Conservation (phyloP, 2,329 filamentous ascomycete species). For the Diaporthe capsici region DNA sequence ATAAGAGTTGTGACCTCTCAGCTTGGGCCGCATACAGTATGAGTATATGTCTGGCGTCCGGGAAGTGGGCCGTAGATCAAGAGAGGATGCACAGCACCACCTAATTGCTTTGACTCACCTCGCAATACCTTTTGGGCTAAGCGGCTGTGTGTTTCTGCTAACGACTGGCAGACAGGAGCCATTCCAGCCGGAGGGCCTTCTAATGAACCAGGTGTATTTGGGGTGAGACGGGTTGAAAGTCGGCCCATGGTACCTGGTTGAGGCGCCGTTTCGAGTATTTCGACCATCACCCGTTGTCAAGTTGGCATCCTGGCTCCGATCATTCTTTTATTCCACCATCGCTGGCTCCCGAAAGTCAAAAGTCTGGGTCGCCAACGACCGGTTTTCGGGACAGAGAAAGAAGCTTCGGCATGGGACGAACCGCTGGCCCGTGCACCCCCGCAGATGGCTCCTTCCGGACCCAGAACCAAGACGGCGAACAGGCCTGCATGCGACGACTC, state of each 20-base stretch:
- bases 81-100: not conserved
- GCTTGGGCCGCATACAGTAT: not conserved
- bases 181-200: not conserved
- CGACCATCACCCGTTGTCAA: not conserved
- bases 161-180: not conserved
- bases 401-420: constrained; percentile 13
- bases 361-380: not conserved
- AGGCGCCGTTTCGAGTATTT: not conserved
- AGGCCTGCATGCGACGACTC: constrained; percentile 14
- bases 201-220: not conserved
- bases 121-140: not conserved
- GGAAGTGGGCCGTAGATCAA: not conserved
- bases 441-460: not conserved
- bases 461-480: not conserved
- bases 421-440: constrained; percentile 21
- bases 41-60: not conserved
- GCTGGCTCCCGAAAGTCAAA: constrained; percentile 27
- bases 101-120: not conserved
- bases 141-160: not conserved
- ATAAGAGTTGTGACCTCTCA: not conserved
- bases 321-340: not conserved
- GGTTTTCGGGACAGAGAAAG: not conserved
- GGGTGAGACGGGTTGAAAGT: no score
- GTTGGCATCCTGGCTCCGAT: not conserved
- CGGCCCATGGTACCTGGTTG: no score